Base-by-base conservation (phyloP, 148 eudicot genomes). In the Persicaria tinctoria region DNA sequence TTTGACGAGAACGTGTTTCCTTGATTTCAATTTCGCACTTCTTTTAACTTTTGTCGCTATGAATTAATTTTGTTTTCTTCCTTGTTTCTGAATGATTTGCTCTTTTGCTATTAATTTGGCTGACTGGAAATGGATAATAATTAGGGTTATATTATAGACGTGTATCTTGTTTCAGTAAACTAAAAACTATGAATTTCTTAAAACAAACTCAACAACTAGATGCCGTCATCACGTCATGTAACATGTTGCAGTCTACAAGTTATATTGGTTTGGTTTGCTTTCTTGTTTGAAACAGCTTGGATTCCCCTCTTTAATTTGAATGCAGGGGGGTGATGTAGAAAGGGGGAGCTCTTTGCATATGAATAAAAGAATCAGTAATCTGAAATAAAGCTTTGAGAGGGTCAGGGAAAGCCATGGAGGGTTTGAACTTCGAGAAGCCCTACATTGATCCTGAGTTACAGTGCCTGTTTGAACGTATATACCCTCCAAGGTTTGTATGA, bases 401-500 rank as follows among this genome's bases (percentile, higher is more conserved):
- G 9, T 20, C 9, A 7, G 10, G 64, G 2, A 6, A 59, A 59
- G 48, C 3, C 17, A 66, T 66, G 70, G 70, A 66, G 48, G 46
- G 46, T 66, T 66, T 66, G 16, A 44, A 66, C 46, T 66, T 66
- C 41, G 70, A 66, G 46, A 41, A 66, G 11, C 48, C 70, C 48
- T 13, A 14, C 44, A 8, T 14, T 20, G 46, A 41, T 44, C 70
- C 70, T 66, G 18, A 66, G 48, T 41, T 66, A 16, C 46, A 41
- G 44, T 66, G 46, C 48, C 70, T 66, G 0, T 66, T 66, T 14
- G 70, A 66, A 6, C 70, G 70, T 5, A 14, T 44, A 66, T 44
- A 66, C 70, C 70, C 70, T 66, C 70, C 70, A 66, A 66, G 46
- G 70, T 66, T 66, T 44, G 70, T 38, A 63, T 27, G 7, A 59